Percentiles rank a stretch among this genome's conserved stretches.
Conservation (phyloP, 1,139 yeast species). For the Geotrichum macrosporum region DNA sequence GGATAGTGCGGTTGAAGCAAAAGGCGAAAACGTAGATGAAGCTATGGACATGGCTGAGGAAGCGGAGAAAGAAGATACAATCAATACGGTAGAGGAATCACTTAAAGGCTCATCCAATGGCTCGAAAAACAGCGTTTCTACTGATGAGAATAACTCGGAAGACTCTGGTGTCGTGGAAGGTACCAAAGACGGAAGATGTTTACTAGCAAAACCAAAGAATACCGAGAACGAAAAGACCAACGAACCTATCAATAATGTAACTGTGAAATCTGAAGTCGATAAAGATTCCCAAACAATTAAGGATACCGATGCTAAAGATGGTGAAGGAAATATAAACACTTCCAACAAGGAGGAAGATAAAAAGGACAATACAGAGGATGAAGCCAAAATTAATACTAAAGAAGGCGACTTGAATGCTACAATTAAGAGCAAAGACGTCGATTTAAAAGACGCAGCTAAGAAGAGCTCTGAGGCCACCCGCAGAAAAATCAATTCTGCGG, state of each 20-base stretch:
- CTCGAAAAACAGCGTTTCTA: background rate
- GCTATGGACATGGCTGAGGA: background rate
- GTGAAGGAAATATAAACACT: background rate
- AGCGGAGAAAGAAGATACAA: background rate
- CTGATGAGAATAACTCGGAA: background rate
- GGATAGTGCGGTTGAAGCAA: background rate
- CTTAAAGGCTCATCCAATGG: too few relatives aligned
- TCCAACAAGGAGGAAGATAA: background rate
- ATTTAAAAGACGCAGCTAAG: background rate
- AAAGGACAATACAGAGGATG: background rate
- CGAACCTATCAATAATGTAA: background rate
- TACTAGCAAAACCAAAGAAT: background rate
- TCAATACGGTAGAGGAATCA: background rate
- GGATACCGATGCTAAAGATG: background rate
- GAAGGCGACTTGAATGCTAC: background rate
- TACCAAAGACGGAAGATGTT: background rate
- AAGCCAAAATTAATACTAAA: background rate
- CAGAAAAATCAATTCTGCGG: slow-evolving; percentile 27
- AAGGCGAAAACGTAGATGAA: background rate
- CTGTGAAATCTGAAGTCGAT: background rate
- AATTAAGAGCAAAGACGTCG: background rate
- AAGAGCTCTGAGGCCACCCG: slow-evolving; percentile 1
- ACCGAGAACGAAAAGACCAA: background rate
- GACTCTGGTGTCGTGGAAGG: background rate
- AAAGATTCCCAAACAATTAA: background rate